Conservation (phyloP, 345 rosid species). For the Salix viminalis region DNA sequence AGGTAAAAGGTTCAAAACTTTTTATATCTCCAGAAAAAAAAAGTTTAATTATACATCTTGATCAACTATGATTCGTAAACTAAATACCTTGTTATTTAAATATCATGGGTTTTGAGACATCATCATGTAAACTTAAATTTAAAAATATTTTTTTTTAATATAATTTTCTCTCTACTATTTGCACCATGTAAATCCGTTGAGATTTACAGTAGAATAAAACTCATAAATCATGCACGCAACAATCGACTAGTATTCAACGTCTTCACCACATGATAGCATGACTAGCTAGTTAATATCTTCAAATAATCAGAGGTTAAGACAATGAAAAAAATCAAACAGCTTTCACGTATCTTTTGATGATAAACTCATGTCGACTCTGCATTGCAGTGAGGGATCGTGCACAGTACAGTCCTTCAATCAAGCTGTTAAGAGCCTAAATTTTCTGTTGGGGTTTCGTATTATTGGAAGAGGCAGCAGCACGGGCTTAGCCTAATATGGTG, state of each 20-base stretch:
- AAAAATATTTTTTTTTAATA: too few species aligned
- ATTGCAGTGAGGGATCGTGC: neutral
- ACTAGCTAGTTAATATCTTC: neutral
- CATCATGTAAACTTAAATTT: too few species aligned
- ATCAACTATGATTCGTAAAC: too few species aligned
- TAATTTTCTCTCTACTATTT: too few species aligned
- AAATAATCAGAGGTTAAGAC: neutral
- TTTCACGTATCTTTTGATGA: neutral
- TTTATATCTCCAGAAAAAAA: too few species aligned
- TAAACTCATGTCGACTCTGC: neutral
- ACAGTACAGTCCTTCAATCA: neutral
- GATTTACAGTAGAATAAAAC: neutral
- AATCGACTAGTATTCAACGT: neutral
- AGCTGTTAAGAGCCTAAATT: neutral
- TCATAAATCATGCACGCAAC: neutral
- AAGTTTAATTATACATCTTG: too few species aligned
- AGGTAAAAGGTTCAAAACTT: too few species aligned
- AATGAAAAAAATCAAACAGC: neutral
- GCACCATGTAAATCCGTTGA: too few species aligned
- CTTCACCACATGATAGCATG: neutral
- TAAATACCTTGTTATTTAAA: too few species aligned
- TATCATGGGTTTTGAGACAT: too few species aligned
- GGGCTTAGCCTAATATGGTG: neutral
- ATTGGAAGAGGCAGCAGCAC: neutral
- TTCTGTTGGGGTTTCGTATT: neutral